phyloP scores from a whole-genome alignment of 495 filamentous ascomycete species.

The Pseudoneurospora amorphoporcata region DNA sequence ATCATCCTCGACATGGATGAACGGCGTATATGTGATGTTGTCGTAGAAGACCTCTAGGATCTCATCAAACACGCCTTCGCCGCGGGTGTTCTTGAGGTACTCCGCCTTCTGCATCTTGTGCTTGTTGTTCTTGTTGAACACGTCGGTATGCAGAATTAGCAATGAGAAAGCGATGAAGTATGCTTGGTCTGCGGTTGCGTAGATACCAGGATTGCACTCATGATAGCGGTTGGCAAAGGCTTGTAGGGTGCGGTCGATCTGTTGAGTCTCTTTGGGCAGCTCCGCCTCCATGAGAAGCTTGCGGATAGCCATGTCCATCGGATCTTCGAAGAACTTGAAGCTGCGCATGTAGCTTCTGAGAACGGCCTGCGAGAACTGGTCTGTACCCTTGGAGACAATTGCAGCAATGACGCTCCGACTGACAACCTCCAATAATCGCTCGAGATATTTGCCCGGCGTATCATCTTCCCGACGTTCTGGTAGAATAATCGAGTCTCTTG shows the following conservation, averaged over 20 bases:
- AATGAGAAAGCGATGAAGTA: constrained; percentile 97
- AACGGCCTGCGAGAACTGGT: constrained; percentile 72
- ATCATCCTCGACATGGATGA: constrained; percentile 93
- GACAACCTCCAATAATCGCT: constrained; percentile 67
- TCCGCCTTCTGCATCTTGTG: constrained; percentile 96
- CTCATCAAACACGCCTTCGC: constrained; percentile 83
- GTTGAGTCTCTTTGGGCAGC: constrained; percentile 92
- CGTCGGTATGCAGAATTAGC: constrained; percentile 91
- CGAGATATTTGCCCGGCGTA: constrained; percentile 79
- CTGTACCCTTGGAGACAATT: constrained; percentile 69
- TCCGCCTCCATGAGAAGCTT: constrained; percentile 96
- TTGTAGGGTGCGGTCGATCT: constrained; percentile 90
- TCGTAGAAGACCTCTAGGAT: constrained; percentile 95
- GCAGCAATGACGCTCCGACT: constrained; percentile 71
- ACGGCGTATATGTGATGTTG: constrained; percentile 95
- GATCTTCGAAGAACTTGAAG: constrained; percentile 90
- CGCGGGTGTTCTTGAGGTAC: constrained; percentile 88
- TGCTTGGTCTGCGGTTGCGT: constrained; percentile 82
- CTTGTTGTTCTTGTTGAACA: constrained; percentile 99
- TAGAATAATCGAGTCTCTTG: constrained; percentile 49
- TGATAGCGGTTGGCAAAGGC: constrained; percentile 94
- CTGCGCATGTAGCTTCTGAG: constrained; percentile 89
- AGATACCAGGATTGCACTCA: constrained; percentile 97
- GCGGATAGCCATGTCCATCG: constrained; percentile 92
- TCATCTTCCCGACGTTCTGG: constrained; percentile 81